Base-by-base conservation (phyloP, 345 rosid genomes). In the Bruguiera parviflora region DNA sequence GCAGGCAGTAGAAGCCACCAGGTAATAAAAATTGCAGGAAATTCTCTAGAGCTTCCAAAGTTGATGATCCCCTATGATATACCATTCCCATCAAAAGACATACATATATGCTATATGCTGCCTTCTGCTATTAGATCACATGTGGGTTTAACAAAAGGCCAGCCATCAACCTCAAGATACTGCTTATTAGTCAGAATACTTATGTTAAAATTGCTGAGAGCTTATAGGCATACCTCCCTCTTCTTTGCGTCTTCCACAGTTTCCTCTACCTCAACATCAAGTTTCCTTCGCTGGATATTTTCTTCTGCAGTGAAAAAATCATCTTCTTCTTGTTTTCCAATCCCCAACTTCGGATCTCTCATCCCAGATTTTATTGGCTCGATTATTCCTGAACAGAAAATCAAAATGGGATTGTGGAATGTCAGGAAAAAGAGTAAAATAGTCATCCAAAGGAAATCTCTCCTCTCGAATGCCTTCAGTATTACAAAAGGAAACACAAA, bases 1-100 rank as follows among this genome's bases (percentile, higher is more conserved):
- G 98, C 93, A 78, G 96, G 99, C 91, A 95, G 96, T 90, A 93
- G 94, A 85, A 88, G 88, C 96, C 92, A 86, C 96, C 97, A 89
- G 92, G 92, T 88, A 91, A 91, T 94, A 94, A 89, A 94, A 86
- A 91, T 97, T 87, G 95, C 87, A 87, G 85, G 88, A 85, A 86
- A 89, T 79, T 83, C 88, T 86, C 90, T 81, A 86, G 85, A 84
- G 82, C 88, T 89, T 85, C 88, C 84, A 84, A 86, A 79, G 86
- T 89, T 83, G 84, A 83, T 87, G 86, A 82, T 84, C 90, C 85
- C 85, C 82, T 82, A 92, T 71, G 81, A 88, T 84, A 79, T 76
- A 86, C 81, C 89, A 86, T 78, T 85, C 85, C 79, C 84, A 66
- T 85, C 88, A 89, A 84, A 89, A 88, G 88, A 80, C 90, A 87